A percentile compares a stretch with the other conserved stretches of the same genome.
These are phyloP conservation scores for Rhizophagus prolifer DNA, from an alignment of 192 early-diverging fungal genomes.

Conservation along the genomic window DNA sequence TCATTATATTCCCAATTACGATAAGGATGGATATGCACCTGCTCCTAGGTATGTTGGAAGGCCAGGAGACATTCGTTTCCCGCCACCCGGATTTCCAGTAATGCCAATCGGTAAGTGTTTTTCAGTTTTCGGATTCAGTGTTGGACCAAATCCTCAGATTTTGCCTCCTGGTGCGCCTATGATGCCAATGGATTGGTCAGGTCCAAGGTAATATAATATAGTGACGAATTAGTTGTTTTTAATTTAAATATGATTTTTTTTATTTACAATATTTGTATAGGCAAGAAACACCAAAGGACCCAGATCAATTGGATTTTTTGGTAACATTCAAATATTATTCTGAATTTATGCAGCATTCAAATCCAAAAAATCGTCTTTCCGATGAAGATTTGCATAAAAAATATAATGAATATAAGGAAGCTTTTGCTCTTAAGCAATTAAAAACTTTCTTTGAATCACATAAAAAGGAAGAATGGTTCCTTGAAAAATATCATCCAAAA, in stretches of 20 bases:
- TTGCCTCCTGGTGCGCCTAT: constrained; percentile 25
- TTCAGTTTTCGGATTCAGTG: constrained; percentile 6
- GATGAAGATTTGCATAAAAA: constrained; percentile 78
- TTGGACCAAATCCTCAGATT: constrained; percentile 19
- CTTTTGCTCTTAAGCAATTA: constrained; percentile 65
- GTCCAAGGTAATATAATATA: constrained; percentile 17
- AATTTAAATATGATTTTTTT: not conserved
- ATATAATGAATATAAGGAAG: constrained; percentile 84
- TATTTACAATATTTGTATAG: not conserved
- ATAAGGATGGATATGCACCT: constrained; percentile 71
- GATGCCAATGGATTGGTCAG: constrained; percentile 30
- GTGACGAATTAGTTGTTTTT: not conserved
- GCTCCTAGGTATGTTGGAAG: constrained; percentile 50
- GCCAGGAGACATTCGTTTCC: constrained; percentile 33
- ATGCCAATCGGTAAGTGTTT: constrained; percentile 30
- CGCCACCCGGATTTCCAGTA: constrained; percentile 29
- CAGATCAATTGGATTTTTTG: constrained; percentile 72
- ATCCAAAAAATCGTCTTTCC: constrained; percentile 58
- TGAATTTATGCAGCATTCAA: constrained; percentile 64
- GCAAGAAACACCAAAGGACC: constrained; percentile 52
- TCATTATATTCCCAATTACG: constrained; percentile 85
- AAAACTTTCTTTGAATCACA: constrained; percentile 74
- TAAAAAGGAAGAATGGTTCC: constrained; percentile 88
- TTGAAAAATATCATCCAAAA: constrained; percentile 89
- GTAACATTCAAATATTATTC: constrained; percentile 74